These are phyloP conservation scores for Oryza rufipogon DNA, from an alignment of 176 grass and related monocot species.

Conservation along the genomic window DNA sequence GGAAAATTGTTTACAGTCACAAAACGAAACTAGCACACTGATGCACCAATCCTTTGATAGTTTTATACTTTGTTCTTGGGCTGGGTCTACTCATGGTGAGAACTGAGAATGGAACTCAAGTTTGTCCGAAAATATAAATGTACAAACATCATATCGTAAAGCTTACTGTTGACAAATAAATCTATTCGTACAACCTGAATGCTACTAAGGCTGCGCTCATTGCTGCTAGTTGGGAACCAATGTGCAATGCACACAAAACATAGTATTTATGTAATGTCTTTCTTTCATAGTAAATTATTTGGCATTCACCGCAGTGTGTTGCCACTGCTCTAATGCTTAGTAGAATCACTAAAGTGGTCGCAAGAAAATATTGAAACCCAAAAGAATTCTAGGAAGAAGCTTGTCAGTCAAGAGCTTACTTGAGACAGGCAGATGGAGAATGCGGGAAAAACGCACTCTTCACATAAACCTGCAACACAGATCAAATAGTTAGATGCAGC, in stretches of 20 bases:
- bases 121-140: not conserved
- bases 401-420: conserved; percentile 57
- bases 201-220: not conserved
- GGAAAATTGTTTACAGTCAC: not conserved
- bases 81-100: not conserved
- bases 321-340: not conserved
- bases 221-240: too few species aligned
- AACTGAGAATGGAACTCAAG: not conserved
- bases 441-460: conserved; percentile 83
- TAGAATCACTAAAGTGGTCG: not conserved
- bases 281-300: not conserved
- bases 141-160: not conserved
- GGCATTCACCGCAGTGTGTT: not conserved
- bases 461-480: conserved; percentile 67
- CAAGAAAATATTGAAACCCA: not conserved
- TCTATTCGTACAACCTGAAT: not conserved
- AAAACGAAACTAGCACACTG: not conserved
- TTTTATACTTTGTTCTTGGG: not conserved
- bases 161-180: not conserved
- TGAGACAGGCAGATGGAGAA: conserved; percentile 91
- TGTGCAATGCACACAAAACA: too few species aligned
- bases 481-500: not conserved
- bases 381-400: conserved; percentile 4
- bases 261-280: not conserved
- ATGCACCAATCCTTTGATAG: not conserved